These are phyloP conservation scores for Pichia sp. DNA, from an alignment of 1,139 yeast species.

Conservation along the genomic window DNA sequence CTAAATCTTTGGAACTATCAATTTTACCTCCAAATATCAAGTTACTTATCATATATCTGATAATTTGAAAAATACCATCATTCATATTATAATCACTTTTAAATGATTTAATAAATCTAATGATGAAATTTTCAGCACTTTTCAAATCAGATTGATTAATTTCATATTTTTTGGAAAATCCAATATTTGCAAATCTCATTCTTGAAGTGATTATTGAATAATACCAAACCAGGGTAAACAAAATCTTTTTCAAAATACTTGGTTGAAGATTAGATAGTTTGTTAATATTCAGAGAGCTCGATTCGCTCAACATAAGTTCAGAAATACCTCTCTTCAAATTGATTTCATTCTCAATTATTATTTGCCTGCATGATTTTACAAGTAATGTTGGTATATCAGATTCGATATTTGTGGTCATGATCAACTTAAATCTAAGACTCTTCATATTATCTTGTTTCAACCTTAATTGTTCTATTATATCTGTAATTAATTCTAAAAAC, in stretches of 20 bases:
- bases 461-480: slow-evolving; percentile 32
- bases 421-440: slow-evolving; percentile 38
- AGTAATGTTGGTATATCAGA: slow-evolving; percentile 51
- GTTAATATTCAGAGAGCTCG: slow-evolving; percentile 32
- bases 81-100: slow-evolving; percentile 29
- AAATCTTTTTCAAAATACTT: slow-evolving; percentile 42
- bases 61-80: slow-evolving; percentile 34
- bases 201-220: slow-evolving; percentile 60
- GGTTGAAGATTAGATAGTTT: slow-evolving; percentile 28
- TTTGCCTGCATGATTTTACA: slow-evolving; percentile 43
- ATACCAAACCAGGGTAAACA: slow-evolving; percentile 59
- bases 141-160: slow-evolving; percentile 69
- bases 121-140: slow-evolving; percentile 43
- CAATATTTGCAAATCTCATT: slow-evolving; percentile 52
- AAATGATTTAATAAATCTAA: slow-evolving; percentile 32
- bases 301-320: slow-evolving; percentile 33
- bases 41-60: slow-evolving; percentile 21
- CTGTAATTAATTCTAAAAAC: slow-evolving; percentile 56
- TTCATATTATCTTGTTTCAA: not conserved
- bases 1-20: slow-evolving; percentile 41
- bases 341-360: slow-evolving; percentile 55
- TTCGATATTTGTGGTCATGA: slow-evolving; percentile 52
- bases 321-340: slow-evolving; percentile 42
- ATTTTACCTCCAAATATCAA: slow-evolving; percentile 72
- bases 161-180: slow-evolving; percentile 58